Evolutionary conservation across 2,329 filamentous ascomycete genomes (phyloP).

Genomic region (Parastagonospora avenae): DNA sequence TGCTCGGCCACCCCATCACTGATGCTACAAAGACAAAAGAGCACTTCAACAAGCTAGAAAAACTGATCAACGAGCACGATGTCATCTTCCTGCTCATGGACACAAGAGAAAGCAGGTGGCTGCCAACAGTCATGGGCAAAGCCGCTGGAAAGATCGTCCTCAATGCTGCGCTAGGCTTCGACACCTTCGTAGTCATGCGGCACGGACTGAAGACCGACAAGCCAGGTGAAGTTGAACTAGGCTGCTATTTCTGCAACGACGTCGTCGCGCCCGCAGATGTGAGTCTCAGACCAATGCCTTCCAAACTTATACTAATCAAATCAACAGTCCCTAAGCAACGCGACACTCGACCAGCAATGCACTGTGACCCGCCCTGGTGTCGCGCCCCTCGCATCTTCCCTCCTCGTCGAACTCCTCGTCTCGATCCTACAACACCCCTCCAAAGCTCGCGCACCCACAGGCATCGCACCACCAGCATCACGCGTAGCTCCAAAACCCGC

Average conservation of each 20-base stretch:
- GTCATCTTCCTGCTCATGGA: constrained; percentile 97
- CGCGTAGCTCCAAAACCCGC: constrained; percentile 6
- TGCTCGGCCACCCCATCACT: constrained; percentile 88
- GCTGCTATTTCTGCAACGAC: constrained; percentile 98
- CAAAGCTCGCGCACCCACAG: constrained; percentile 35
- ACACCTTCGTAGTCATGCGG: constrained; percentile 96
- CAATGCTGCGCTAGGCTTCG: constrained; percentile 95
- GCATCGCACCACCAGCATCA: constrained; percentile 12
- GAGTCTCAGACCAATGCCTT: constrained; percentile 50
- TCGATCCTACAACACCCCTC: constrained; percentile 76
- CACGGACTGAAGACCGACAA: constrained; percentile 69
- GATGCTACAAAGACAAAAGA: constrained; percentile 71
- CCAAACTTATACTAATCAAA: background rate
- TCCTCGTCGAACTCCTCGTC: constrained; percentile 87
- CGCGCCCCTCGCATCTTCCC: constrained; percentile 87
- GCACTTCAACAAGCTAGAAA: constrained; percentile 77
- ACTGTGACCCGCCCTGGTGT: constrained; percentile 94
- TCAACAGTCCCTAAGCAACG: constrained; percentile 82
- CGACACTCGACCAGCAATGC: constrained; percentile 96
- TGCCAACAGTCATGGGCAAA: constrained; percentile 96
- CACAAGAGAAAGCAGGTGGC: constrained; percentile 90
- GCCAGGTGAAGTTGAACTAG: constrained; percentile 69
- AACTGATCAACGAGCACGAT: constrained; percentile 82
- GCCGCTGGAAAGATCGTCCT: constrained; percentile 91
- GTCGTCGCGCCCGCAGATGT: constrained; percentile 94